Evolutionary conservation across 2,329 filamentous ascomycete species (phyloP).

Genomic region (Aspergillus fumigatus): DNA sequence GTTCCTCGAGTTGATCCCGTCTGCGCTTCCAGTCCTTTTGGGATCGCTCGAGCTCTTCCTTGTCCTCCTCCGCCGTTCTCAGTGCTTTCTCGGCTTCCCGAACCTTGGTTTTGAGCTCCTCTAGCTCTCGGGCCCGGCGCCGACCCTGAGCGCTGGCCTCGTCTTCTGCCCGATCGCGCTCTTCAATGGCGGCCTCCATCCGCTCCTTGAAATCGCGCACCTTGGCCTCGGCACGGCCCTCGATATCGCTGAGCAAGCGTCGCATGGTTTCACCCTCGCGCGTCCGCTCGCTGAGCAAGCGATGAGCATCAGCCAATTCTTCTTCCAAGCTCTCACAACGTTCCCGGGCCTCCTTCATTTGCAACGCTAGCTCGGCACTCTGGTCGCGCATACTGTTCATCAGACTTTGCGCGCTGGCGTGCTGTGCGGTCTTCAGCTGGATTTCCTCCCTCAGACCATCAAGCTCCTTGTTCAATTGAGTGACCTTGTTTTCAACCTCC

Average conservation of each 20-base stretch:
- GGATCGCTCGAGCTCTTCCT: slow-evolving; percentile 68
- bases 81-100: slow-evolving; percentile 77
- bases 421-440: slow-evolving; percentile 78
- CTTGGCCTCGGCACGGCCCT: slow-evolving; percentile 73
- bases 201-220: slow-evolving; percentile 83
- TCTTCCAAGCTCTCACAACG: slow-evolving; percentile 85
- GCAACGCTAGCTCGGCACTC: slow-evolving; percentile 77
- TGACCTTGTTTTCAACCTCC: slow-evolving; percentile 69
- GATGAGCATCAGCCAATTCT: slow-evolving; percentile 82
- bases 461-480: slow-evolving; percentile 64
- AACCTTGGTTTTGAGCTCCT: slow-evolving; percentile 74
- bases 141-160: slow-evolving; percentile 76
- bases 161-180: slow-evolving; percentile 87
- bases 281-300: slow-evolving; percentile 79
- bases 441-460: slow-evolving; percentile 70
- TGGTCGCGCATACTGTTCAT: slow-evolving; percentile 93
- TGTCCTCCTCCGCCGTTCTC: slow-evolving; percentile 66
- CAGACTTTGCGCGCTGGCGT: slow-evolving; percentile 76
- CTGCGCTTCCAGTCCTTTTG: slow-evolving; percentile 71
- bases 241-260: slow-evolving; percentile 77
- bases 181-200: slow-evolving; percentile 87
- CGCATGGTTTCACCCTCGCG: slow-evolving; percentile 95
- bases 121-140: slow-evolving; percentile 73
- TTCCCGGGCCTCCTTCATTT: slow-evolving; percentile 82
- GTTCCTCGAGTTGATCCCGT: slow-evolving; percentile 70